Evolutionary conservation across 768 basidiomycete species (phyloP).

Genomic region (Asterophora lycoperdoides): DNA sequence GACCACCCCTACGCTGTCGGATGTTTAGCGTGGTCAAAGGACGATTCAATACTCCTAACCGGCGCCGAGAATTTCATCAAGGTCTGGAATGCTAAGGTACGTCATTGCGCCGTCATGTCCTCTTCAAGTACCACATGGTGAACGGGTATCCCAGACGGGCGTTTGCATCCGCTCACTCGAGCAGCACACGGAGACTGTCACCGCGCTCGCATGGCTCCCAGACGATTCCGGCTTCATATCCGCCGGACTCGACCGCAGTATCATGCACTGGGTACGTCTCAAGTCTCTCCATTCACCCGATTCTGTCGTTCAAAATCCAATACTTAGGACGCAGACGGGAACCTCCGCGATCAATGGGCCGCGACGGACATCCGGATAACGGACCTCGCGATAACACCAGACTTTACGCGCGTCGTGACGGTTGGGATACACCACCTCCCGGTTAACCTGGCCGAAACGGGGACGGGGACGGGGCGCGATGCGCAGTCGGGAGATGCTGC

Average conservation of each 20-base stretch:
- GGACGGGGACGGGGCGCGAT: constrained; percentile 15
- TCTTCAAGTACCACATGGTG: background rate
- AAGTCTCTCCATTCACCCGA: background rate
- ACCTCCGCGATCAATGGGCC: constrained; percentile 64
- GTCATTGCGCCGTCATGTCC: constrained; percentile 11
- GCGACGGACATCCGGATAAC: constrained; percentile 74
- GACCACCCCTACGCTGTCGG: constrained; percentile 81
- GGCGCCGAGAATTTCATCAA: constrained; percentile 78
- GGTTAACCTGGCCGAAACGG: constrained; percentile 19
- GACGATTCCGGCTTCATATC: constrained; percentile 90
- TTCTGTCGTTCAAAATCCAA: background rate
- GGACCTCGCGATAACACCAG: constrained; percentile 84
- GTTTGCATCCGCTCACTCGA: constrained; percentile 59
- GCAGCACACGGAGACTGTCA: constrained; percentile 78
- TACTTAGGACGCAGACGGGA: constrained; percentile 69
- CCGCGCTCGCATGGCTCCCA: constrained; percentile 82
- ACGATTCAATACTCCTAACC: constrained; percentile 80
- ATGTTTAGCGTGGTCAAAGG: constrained; percentile 88
- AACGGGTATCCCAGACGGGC: constrained; percentile 68
- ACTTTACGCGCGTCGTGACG: constrained; percentile 79
- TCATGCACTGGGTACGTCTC: constrained; percentile 74
- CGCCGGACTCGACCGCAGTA: constrained; percentile 79
- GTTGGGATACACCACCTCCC: constrained; percentile 51
- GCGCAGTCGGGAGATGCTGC: constrained; percentile 12
- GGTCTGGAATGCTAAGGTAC: constrained; percentile 87